phyloP scores from a whole-genome alignment of 78 protist genomes.

The Chrysochromulina tobinii region DNA sequence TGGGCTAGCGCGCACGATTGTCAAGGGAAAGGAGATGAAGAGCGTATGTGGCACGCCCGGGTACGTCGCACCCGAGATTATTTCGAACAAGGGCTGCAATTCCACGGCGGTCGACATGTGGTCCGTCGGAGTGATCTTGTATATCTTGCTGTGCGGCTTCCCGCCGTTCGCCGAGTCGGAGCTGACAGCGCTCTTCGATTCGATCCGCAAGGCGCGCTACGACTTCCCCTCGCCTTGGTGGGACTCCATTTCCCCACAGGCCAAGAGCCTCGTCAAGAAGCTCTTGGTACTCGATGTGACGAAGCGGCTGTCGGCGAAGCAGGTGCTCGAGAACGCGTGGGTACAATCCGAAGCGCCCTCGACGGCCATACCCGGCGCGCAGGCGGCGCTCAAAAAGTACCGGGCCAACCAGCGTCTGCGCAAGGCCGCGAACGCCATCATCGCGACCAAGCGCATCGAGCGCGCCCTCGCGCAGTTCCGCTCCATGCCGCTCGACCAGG shows the following conservation, averaged over 20 bases:
- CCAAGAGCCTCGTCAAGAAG: neutral
- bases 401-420: no score
- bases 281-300: neutral
- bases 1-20: neutral
- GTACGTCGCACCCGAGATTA: neutral
- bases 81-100: neutral
- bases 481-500: no score
- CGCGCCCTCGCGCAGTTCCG: no score
- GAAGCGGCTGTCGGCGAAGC: neutral
- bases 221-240: constrained; percentile 22
- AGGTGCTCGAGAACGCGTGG: neutral
- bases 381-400: no score
- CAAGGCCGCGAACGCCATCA: no score
- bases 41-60: neutral
- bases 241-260: neutral
- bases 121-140: constrained; percentile 11
- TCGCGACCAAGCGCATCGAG: no score
- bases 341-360: no score
- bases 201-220: neutral
- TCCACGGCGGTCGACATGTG: neutral
- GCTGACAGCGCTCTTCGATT: neutral
- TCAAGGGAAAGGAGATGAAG: neutral
- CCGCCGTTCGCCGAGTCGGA: constrained; percentile 19
- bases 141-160: constrained; percentile 20
- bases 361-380: no score